Evolutionary conservation across 768 basidiomycete genomes (phyloP), one percentile per base, ranked within the genome.

Genomic region (Baorangia bicolor): DNA sequence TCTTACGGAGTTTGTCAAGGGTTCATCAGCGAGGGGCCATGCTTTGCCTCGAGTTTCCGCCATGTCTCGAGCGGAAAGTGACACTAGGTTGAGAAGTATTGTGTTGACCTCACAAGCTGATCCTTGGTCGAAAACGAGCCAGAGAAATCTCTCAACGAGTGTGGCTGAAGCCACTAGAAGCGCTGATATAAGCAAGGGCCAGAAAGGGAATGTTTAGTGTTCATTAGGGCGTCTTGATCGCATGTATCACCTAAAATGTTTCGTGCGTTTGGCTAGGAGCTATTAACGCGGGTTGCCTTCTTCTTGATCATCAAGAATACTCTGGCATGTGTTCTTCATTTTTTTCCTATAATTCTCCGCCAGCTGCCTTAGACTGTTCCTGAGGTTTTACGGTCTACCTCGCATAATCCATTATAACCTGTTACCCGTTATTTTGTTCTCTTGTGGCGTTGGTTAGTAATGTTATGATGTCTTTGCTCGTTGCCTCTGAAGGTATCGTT

Each of bases 1-100:
- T 74, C 83, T 55, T 63, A 94, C 94, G 62, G 89, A 84, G 81
- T 98, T 95, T 68, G 94, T 97, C 66, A 99, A 81, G 44, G 82
- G 76, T 25, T 93, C 87, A 57, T 88, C 81, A 55, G 97, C 92
- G 40, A 90, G 77, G 47, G 94, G 94, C 86, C 88, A 96, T 53
- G 93, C 92, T 77, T 93, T 94, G 64, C 83, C 80, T 69, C 80
- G 83, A 44, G 77, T 73, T 61, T 90, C 86, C 48, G 84, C 79
- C 85, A 88, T 90, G 70, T 69, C 16, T 45, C 34, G n/a, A 50
- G 47, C 21, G 51, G 21, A 39, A 38, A 39, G 42, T 54, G 47
- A 46, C 5, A 40, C 42, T 59, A 38, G 14, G 16, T 52, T 48
- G 35, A 38, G 25, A 33, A 47, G 43, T 43, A 12, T 31, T 62